Evolutionary conservation across 1,284 basidiomycete genomes (phyloP).

Genomic region (Tilletia setariae): DNA sequence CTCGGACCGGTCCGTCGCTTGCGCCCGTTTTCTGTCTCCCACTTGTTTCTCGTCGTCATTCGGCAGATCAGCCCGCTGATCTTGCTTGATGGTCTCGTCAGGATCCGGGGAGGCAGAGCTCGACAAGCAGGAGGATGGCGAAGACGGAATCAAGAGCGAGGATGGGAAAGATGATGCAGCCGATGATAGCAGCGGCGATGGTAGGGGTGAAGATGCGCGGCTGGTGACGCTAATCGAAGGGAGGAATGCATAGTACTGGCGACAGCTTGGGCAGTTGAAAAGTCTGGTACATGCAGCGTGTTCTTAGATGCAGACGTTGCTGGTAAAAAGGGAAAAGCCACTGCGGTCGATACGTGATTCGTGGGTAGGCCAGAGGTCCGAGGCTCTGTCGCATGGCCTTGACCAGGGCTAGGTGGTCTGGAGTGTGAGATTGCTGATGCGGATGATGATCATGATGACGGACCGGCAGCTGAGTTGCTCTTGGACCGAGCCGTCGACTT

Average conservation of each 20-base stretch:
- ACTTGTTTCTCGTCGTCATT: neutral
- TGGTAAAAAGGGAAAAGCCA: neutral
- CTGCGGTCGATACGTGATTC: slow-evolving; percentile 48
- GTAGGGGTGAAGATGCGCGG: neutral
- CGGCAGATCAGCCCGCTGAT: neutral
- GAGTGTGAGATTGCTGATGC: neutral
- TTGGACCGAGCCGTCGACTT: slow-evolving; percentile 16
- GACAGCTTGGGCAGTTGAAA: slow-evolving; percentile 1
- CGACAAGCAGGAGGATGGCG: neutral
- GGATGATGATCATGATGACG: neutral
- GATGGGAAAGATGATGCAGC: neutral
- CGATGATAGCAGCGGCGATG: neutral
- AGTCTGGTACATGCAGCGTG: neutral
- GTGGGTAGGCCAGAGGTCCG: slow-evolving; percentile 58
- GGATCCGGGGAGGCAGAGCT: neutral
- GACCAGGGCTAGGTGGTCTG: slow-evolving; percentile 9
- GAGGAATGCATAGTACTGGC: slow-evolving; percentile 8
- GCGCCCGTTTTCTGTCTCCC: neutral
- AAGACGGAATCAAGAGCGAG: neutral
- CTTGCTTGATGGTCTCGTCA: neutral
- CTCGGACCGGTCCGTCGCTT: neutral
- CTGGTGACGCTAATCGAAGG: neutral
- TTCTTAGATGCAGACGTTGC: neutral
- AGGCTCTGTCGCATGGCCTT: slow-evolving; percentile 59
- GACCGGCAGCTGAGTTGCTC: neutral